These are phyloP conservation scores for Keithomyces neogunnii DNA, from an alignment of 2,329 filamentous ascomycete genomes.

Conservation along the genomic window DNA sequence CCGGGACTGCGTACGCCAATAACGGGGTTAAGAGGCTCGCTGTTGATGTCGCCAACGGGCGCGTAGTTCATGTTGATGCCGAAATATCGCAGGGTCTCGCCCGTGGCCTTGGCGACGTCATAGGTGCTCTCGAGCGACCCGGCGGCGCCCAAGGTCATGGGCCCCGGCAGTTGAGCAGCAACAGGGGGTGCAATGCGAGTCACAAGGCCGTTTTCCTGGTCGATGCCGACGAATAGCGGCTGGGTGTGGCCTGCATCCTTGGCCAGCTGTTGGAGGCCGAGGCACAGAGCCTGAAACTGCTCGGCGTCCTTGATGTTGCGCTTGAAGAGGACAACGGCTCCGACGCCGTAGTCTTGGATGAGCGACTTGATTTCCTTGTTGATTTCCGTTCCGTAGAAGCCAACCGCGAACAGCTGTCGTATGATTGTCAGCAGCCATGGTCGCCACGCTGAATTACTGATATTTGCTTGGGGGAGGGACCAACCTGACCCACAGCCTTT, in stretches of 20 bases:
- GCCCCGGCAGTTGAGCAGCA: constrained; percentile 15
- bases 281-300: constrained; percentile 14
- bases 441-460: too few species aligned
- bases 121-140: constrained; percentile 10
- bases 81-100: constrained; percentile 14
- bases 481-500: constrained; percentile 4
- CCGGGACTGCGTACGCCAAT: constrained; percentile 18
- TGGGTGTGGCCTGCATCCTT: constrained; percentile 15
- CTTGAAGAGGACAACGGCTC: constrained; percentile 18
- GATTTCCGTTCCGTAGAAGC: constrained; percentile 15
- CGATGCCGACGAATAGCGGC: constrained; percentile 18
- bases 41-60: constrained; percentile 17
- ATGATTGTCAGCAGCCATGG: neutral
- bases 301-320: constrained; percentile 15
- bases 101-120: constrained; percentile 13
- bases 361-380: constrained; percentile 15
- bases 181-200: constrained; percentile 17
- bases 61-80: constrained; percentile 22
- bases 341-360: constrained; percentile 17
- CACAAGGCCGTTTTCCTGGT: constrained; percentile 19
- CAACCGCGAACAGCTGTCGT: constrained; percentile 16
- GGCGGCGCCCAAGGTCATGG: constrained; percentile 16
- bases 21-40: constrained; percentile 17
- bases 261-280: constrained; percentile 14
- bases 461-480: neutral